Base-by-base conservation (phyloP, 2,329 filamentous ascomycete genomes). In the Nannizziopsis arthrosporioides region DNA sequence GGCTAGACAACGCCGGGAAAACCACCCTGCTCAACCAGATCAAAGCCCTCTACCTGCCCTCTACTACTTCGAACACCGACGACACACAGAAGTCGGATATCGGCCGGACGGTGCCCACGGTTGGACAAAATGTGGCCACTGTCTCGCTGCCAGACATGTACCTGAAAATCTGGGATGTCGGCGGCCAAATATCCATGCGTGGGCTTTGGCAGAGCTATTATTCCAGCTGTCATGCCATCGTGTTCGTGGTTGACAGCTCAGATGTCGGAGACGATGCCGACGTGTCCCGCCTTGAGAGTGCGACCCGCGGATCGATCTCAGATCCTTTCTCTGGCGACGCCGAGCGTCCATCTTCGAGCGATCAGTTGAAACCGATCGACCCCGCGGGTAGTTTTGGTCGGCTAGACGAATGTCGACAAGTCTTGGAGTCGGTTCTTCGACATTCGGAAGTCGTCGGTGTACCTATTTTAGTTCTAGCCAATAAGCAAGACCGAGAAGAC, bases 91-190 rank as follows among this genome's bases (percentile, higher is more conserved):
- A 85, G 72, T 61, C 89, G 75, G 69, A 79, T 72, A 72, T 75
- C 53, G 73, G 79, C 57, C 89, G 92, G 64, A 95, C 90, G 39
- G 90, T 96, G 6, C 92, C 92, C 22, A 98, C 92, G 15, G 90
- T 96, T 58, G 92, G 92, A 55, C 92, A 96, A 66, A 96, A 96
- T 68, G 89, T 96, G 55, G 85, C 86, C 53, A 92, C 89, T 41
- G 85, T 98, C 63, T 80, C 84, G 17, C 76, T 96, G 18, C 84
- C 87, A 12, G 87, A 94, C 66, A 90, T 95, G 80, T 95, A 96
- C 73, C 75, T 98, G 62, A 94, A 95, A 73, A 84, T 98, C 59
- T 96, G 92, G 92, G 92, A 98, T 63, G 87, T 98, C 0, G 92
- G 92, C 55, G 92, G 92, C 5, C 92, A 98, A 68, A 81, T 92